These are phyloP conservation scores for Fusarium hostae DNA, from an alignment of 2,329 filamentous ascomycete species.

Conservation along the genomic window DNA sequence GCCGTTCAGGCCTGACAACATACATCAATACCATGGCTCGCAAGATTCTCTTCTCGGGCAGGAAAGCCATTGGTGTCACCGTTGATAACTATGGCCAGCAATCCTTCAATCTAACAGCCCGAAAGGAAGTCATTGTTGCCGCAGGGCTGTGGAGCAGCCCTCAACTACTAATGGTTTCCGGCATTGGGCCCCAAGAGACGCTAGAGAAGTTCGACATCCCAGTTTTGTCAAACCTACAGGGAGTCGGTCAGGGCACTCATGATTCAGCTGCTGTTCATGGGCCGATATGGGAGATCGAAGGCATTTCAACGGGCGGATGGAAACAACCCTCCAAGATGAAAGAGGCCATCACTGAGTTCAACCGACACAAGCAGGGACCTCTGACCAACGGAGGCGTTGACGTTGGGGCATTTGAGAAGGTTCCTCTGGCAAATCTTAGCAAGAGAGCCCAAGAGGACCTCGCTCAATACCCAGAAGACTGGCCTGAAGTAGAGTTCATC, in stretches of 20 bases:
- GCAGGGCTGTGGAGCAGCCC: neutral
- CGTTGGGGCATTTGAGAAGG: neutral
- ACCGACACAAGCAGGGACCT: neutral
- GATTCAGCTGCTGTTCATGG: constrained; percentile 3
- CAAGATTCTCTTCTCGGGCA: neutral
- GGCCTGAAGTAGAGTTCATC: constrained; percentile 49
- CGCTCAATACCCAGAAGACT: constrained; percentile 44
- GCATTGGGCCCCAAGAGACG: neutral
- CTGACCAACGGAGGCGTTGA: neutral
- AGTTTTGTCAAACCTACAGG: neutral
- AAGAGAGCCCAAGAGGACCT: constrained; percentile 21
- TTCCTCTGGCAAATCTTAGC: neutral
- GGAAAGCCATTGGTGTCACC: neutral
- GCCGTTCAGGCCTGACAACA: neutral
- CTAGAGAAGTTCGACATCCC: neutral
- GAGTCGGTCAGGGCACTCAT: neutral
- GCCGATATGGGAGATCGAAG: neutral
- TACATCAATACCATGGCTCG: neutral
- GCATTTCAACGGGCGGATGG: neutral
- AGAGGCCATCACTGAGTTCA: neutral
- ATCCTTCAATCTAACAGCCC: neutral
- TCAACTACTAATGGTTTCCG: constrained; percentile 3
- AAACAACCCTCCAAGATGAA: neutral
- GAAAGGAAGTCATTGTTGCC: constrained; percentile 2
- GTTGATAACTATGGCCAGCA: constrained; percentile 1